These are phyloP conservation scores for Phytophthora pseudosyringae DNA, from an alignment of 352 stramenopile species.

Conservation along the genomic window DNA sequence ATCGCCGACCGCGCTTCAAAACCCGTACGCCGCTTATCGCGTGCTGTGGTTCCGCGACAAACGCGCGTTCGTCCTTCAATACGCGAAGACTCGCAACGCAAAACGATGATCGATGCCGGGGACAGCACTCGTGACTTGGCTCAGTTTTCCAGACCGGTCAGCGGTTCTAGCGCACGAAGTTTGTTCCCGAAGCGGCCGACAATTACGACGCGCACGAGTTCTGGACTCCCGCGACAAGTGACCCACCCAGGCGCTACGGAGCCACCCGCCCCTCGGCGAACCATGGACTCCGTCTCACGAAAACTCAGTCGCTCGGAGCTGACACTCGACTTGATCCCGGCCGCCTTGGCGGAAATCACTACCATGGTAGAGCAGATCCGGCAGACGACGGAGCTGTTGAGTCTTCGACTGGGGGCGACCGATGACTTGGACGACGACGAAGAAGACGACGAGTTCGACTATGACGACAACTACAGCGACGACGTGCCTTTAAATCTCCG, in stretches of 20 bases:
- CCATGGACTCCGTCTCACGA: conserved; percentile 46
- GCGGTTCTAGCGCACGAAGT: conserved; percentile 15
- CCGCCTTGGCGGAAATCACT: conserved; percentile 69
- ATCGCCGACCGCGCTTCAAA: conserved; percentile 68
- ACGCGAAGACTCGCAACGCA: conserved; percentile 25
- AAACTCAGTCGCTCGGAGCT: conserved; percentile 65
- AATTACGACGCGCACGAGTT: conserved; percentile 4
- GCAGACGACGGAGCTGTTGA: conserved; percentile 63
- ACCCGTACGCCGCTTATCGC: conserved; percentile 33
- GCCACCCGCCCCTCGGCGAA: conserved; percentile 10
- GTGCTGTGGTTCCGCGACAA: conserved; percentile 20
- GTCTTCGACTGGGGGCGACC: conserved; percentile 38
- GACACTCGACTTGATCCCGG: conserved; percentile 55
- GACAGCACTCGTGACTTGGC: conserved; percentile 38
- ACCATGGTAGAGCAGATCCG: conserved; percentile 79
- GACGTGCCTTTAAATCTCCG: conserved; percentile 19
- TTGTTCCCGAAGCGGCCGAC: conserved; percentile 21
- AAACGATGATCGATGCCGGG: conserved; percentile 12
- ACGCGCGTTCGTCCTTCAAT: conserved; percentile 26
- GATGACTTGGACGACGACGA: conserved; percentile 57
- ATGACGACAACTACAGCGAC: conserved; percentile 35
- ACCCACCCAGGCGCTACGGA: conserved; percentile 6
- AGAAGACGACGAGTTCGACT: conserved; percentile 57
- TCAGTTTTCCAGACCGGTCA: conserved; percentile 25
- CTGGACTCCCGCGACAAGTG: conserved; percentile 14